Conservation (phyloP, 306 rosid species). For the Trifolium dubium region DNA sequence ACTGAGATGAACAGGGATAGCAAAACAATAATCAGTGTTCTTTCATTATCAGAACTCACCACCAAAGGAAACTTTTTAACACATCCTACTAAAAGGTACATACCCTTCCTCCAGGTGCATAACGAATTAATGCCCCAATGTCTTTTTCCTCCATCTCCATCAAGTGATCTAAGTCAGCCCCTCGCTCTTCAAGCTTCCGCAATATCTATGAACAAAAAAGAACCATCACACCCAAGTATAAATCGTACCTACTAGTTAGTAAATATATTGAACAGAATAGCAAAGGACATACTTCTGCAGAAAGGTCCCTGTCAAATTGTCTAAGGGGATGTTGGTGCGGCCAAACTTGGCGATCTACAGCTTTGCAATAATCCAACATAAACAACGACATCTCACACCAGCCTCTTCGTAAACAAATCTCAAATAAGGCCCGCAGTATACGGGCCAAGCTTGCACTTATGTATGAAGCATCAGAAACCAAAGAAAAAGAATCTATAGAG, state of each 20-base stretch:
- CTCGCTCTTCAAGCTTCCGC: conserved; percentile 89
- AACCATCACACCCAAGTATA: conserved; percentile 37
- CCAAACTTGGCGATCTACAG: conserved; percentile 98
- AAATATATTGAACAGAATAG: conserved; percentile 42
- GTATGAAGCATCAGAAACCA: conserved; percentile 95
- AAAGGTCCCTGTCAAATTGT: conserved; percentile 87
- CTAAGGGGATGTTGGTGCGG: conserved; percentile 94
- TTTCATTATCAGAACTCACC: conserved; percentile 30
- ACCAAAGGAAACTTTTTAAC: conserved; percentile 32
- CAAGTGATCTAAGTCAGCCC: conserved; percentile 82
- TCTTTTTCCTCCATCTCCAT: conserved; percentile 94
- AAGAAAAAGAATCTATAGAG: conserved; percentile 77
- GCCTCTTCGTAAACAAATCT: conserved; percentile 88
- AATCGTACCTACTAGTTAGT: conserved; percentile 25
- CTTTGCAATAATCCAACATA: conserved; percentile 97
- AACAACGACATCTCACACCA: conserved; percentile 94
- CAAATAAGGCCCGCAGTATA: conserved; percentile 89
- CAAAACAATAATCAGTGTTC: conserved; percentile 36
- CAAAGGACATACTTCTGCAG: conserved; percentile 67
- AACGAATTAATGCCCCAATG: conserved; percentile 88
- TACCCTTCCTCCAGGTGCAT: conserved; percentile 95
- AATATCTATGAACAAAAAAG: conserved; percentile 57
- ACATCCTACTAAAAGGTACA: conserved; percentile 35
- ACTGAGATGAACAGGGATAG: conserved; percentile 46
- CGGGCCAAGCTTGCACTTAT: conserved; percentile 99